Conservation (phyloP, 495 filamentous ascomycete species). For the Cercophora newfieldiana region DNA sequence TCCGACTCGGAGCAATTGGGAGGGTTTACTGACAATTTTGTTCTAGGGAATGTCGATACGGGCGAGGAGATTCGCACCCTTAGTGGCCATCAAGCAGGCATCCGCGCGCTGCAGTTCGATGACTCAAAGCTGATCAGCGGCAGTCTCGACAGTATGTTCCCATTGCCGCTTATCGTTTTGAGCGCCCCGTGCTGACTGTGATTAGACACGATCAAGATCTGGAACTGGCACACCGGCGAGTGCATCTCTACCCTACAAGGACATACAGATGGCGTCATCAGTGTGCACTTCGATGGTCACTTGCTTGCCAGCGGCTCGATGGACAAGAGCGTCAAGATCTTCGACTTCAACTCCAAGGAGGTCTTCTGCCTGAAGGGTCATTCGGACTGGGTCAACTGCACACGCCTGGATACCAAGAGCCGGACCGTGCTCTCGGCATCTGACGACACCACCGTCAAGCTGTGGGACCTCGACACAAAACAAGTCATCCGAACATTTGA, state of each 20-base stretch:
- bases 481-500: conserved; percentile 76
- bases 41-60: conserved; percentile 73
- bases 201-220: conserved; percentile 71
- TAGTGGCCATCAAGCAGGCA: conserved; percentile 73
- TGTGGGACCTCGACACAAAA: conserved; percentile 73
- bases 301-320: conserved; percentile 84
- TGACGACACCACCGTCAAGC: conserved; percentile 84
- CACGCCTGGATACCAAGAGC: conserved; percentile 76
- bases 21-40: conserved; percentile 1
- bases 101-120: conserved; percentile 90
- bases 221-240: conserved; percentile 94
- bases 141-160: conserved; percentile 32
- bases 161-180: neutral
- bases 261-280: conserved; percentile 77
- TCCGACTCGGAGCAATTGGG: neutral
- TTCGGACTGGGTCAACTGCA: conserved; percentile 90
- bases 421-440: conserved; percentile 89
- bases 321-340: conserved; percentile 88
- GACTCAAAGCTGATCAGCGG: conserved; percentile 63
- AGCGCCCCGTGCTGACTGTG: conserved; percentile 10
- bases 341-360: conserved; percentile 84
- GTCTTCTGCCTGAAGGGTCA: conserved; percentile 79
- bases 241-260: conserved; percentile 77
- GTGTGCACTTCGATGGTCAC: conserved; percentile 78
- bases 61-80: conserved; percentile 83